Base-by-base conservation (phyloP, 140 eudicot species). In the Eryngium alpinum region DNA sequence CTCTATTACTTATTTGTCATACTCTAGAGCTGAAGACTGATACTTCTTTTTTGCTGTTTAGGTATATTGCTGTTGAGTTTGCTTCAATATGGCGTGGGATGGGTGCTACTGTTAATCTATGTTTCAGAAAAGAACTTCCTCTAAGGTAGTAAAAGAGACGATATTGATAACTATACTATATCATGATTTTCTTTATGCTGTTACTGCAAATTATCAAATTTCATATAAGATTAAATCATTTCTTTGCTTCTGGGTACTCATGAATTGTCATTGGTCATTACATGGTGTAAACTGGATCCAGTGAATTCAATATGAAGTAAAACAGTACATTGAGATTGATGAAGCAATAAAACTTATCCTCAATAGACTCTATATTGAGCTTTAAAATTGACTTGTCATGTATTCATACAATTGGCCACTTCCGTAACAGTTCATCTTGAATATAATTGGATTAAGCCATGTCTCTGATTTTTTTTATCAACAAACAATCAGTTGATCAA, bases 41-140 rank as follows among this genome's bases (percentile, higher is more conserved):
- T 50, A 75, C 63, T 78, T 85, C 46, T 59, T 72, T 12, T 62
- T 65, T 38, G 67, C 38, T 79, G n/a, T 80, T 21, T 80, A 94
- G 97, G 86, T 95, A 95, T 81, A 91, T 92, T 85, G 97, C 97
- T 83, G 99, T 92, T 84, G 99, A 95, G 86, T 95, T 95, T 90
- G 99, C 99, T 89, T 95, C 97, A 63, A 95, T 95, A 79, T 95
- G 99, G 99, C 95, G 96, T 79, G 99, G 99, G 80, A 95, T 92
- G 97, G 99, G 96, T 3, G 87, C 96, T 38, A 84, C 92, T 13
- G 99, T 95, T 51, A 91, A 95, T 81, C 84, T 95, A 34, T 90
- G 80, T 74, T 95, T 89, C 88, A 91, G 97, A 77, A 91, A 84
- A 89, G 97, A 95, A 82, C 97, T 95, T 84, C 97, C 97, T 5